A percentile compares a stretch with the other conserved stretches of the same genome.
phyloP scores from a whole-genome alignment of 768 basidiomycete species.

The Pleurotus sapidus region DNA sequence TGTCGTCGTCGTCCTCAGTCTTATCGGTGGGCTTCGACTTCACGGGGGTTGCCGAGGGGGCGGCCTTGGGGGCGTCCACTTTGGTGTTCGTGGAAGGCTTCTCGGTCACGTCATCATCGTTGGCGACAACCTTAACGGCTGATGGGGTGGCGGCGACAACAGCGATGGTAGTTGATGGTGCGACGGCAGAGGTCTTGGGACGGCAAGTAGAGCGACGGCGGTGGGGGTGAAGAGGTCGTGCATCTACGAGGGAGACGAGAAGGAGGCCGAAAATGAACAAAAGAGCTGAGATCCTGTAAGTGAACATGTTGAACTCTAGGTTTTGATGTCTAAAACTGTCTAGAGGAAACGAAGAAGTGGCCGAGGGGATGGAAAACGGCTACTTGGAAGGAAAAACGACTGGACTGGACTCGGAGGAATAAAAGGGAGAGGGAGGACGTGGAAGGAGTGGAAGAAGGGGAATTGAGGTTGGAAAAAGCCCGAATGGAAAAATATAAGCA shows the following conservation, averaged over 20 bases:
- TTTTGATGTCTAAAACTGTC: neutral
- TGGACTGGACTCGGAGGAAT: slow-evolving; percentile 9
- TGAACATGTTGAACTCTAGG: slow-evolving; percentile 7
- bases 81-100: neutral
- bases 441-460: slow-evolving; percentile 2
- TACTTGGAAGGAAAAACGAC: slow-evolving; percentile 9
- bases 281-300: slow-evolving; percentile 6
- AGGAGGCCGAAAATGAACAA: slow-evolving; percentile 6
- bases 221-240: neutral
- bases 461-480: neutral
- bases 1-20: neutral
- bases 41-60: neutral
- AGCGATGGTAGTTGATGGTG: neutral
- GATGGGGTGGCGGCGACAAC: neutral
- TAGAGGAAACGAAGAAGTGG: slow-evolving; percentile 9
- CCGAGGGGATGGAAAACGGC: slow-evolving; percentile 1
- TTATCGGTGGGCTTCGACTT: neutral
- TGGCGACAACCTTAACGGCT: neutral
- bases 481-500: slow-evolving; percentile 9
- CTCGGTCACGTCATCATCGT: neutral
- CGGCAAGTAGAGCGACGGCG: slow-evolving; percentile 4
- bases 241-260: slow-evolving; percentile 2
- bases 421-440: slow-evolving; percentile 5
- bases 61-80: neutral
- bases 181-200: neutral